Base-by-base conservation (phyloP, 495 filamentous ascomycete genomes). In the Neurospora sp. region DNA sequence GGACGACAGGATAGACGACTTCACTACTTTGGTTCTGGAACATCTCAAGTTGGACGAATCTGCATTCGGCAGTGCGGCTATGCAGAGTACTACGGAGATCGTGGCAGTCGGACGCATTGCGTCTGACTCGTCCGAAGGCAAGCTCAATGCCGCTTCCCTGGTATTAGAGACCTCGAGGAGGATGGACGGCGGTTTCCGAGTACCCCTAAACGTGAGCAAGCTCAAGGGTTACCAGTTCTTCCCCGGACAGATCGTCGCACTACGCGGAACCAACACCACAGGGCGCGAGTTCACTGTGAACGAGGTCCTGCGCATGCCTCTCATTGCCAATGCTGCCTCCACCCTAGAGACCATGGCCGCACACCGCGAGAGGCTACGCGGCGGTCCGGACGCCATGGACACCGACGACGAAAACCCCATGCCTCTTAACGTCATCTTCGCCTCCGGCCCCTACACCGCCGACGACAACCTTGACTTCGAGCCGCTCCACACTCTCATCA, bases 1-100 rank as follows among this genome's bases (percentile, higher is more conserved):
- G 7, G 96, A 99, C 78, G 94, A 97, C 79, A 89, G 95, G 59
- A 97, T 99, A 80, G 96, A 99, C 71, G 93, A 93, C 39, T 97
- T 98, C 74, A 85, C 88, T 74, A 78, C 79, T 4, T 78, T 92
- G 3, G 86, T 97, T n/a, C 88, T 92, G 82, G 87, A 88, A 35
- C 85, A 94, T 76, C 87, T 96, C 80, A 83, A 88, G 20, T 86
- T 97, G 16, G 90, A 93, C 12, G 92, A 96, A 68, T 84, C 89
- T n/a, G 89, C 88, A 9, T 96, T 98, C 77, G 94, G 94, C 41
- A 97, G 92, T 77, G 93, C 96, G 10, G 90, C 93, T 16, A 90
- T 85, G 42, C 92, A 94, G 78, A 92, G 91, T 65, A 96, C 93
- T 4, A 90, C 87, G 69, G 94, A 97, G 80, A 90, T 98, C 22